Conservation (phyloP, 345 rosid genomes). For the Brassica incana region DNA sequence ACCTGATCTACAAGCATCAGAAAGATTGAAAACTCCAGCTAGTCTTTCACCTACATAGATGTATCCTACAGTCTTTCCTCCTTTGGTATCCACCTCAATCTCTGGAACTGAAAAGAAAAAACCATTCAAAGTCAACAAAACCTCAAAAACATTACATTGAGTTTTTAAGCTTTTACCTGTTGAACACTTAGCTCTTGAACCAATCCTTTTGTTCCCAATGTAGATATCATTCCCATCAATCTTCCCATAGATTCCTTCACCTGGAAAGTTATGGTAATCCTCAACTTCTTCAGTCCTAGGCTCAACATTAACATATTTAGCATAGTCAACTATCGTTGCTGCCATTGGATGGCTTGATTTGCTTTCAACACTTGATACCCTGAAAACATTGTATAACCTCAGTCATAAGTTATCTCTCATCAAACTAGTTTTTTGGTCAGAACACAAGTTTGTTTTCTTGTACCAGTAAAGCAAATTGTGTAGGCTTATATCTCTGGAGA, state of each 20-base stretch:
- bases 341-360: slow-evolving; percentile 98
- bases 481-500: slow-evolving; percentile 45
- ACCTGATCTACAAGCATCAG: slow-evolving; percentile 79
- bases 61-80: slow-evolving; percentile 68
- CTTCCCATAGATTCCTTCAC: slow-evolving; percentile 84
- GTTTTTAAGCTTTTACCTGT: slow-evolving; percentile 43
- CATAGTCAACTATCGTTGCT: slow-evolving; percentile 62
- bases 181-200: slow-evolving; percentile 54
- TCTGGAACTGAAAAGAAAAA: slow-evolving; percentile 44
- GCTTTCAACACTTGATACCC: slow-evolving; percentile 95
- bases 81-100: slow-evolving; percentile 37
- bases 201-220: slow-evolving; percentile 77
- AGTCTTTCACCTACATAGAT: slow-evolving; percentile 47
- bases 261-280: slow-evolving; percentile 69
- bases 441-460: not conserved
- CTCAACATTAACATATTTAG: slow-evolving; percentile 51
- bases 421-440: not conserved
- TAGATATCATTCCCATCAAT: slow-evolving; percentile 70
- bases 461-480: slow-evolving; percentile 73
- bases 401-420: not conserved
- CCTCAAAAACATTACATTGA: not conserved
- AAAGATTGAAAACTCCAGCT: slow-evolving; percentile 64
- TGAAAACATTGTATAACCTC: slow-evolving; percentile 25
- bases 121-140: slow-evolving; percentile 15
- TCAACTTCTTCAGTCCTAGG: slow-evolving; percentile 66